These are phyloP conservation scores for Ichthyophthirius multifiliis DNA, from an alignment of 169 alveolate genomes.

Conservation along the genomic window DNA sequence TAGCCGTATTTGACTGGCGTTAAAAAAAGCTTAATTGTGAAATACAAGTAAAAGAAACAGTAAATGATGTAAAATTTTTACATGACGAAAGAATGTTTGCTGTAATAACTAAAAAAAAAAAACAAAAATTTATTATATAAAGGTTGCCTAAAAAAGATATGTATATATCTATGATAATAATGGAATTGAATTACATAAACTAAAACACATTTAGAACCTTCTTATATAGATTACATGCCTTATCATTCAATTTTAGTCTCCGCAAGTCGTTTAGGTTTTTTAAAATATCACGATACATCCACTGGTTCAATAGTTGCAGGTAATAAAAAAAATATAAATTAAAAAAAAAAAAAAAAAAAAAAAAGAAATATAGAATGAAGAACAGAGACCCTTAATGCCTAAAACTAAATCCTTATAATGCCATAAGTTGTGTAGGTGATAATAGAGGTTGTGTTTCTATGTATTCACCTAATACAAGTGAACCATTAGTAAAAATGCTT, in stretches of 20 bases:
- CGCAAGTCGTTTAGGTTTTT: slow-evolving; percentile 91
- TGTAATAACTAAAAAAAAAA: slow-evolving; percentile 31
- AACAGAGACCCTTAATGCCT: slow-evolving; percentile 89
- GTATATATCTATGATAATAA: slow-evolving; percentile 91
- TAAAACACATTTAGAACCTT: slow-evolving; percentile 84
- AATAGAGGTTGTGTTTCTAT: slow-evolving; percentile 91
- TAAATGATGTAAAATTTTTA: slow-evolving; percentile 87
- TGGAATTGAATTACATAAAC: slow-evolving; percentile 93
- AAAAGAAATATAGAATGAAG: slow-evolving; percentile 81
- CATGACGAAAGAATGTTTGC: slow-evolving; percentile 93
- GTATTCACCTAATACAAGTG: slow-evolving; percentile 95
- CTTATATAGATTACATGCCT: slow-evolving; percentile 91
- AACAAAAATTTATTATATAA: not conserved
- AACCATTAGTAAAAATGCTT: slow-evolving; percentile 76
- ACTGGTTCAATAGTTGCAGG: slow-evolving; percentile 90
- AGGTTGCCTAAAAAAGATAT: slow-evolving; percentile 88
- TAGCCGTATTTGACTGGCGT: slow-evolving; percentile 90
- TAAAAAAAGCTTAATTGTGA: slow-evolving; percentile 68
- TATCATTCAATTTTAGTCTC: slow-evolving; percentile 91
- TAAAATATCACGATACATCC: slow-evolving; percentile 92
- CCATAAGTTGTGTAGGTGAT: slow-evolving; percentile 91
- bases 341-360: not conserved
- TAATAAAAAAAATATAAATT: not conserved
- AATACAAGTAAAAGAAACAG: slow-evolving; percentile 74
- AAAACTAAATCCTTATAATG: slow-evolving; percentile 89